phyloP scores from a whole-genome alignment of 2,329 filamentous ascomycete genomes.

The Botryosphaeria agaves region DNA sequence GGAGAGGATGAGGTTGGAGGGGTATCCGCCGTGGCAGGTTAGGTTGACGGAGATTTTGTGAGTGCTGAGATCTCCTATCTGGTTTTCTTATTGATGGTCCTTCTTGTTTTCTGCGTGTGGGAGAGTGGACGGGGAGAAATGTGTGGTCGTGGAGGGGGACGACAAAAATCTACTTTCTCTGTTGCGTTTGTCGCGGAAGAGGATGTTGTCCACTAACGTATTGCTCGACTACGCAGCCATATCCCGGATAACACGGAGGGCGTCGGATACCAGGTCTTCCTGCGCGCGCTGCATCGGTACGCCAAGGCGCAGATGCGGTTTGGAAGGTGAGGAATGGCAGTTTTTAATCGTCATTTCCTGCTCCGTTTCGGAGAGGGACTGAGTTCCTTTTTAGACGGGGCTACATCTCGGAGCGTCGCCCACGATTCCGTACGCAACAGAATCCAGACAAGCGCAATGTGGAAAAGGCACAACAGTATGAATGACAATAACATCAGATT shows the following conservation, averaged over 20 bases:
- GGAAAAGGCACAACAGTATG: too few relatives aligned
- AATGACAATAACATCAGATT: too few relatives aligned
- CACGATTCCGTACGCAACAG: too few relatives aligned
- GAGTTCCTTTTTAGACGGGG: too few relatives aligned
- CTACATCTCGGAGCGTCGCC: too few relatives aligned
- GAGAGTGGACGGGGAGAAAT: background rate
- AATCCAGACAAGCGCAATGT: too few relatives aligned
- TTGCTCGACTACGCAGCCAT: slow-evolving; percentile 12
- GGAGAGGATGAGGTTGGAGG: slow-evolving; percentile 65
- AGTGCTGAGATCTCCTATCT: slow-evolving; percentile 15
- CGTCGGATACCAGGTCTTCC: slow-evolving; percentile 88
- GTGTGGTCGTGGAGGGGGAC: too few relatives aligned
- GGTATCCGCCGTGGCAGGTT: slow-evolving; percentile 95
- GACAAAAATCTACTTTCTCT: too few relatives aligned
- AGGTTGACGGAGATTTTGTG: slow-evolving; percentile 85
- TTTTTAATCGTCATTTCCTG: too few relatives aligned
- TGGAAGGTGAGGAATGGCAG: too few relatives aligned
- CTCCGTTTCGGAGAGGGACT: too few relatives aligned
- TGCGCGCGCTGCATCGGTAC: slow-evolving; percentile 68
- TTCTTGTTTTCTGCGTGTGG: background rate
- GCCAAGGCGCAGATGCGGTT: slow-evolving; percentile 79
- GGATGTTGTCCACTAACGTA: background rate
- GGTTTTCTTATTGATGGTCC: background rate
- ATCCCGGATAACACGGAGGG: slow-evolving; percentile 57
- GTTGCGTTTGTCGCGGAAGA: background rate